Evolutionary conservation across 495 filamentous ascomycete genomes (phyloP).

Genomic region (Penicillium paradoxum): DNA sequence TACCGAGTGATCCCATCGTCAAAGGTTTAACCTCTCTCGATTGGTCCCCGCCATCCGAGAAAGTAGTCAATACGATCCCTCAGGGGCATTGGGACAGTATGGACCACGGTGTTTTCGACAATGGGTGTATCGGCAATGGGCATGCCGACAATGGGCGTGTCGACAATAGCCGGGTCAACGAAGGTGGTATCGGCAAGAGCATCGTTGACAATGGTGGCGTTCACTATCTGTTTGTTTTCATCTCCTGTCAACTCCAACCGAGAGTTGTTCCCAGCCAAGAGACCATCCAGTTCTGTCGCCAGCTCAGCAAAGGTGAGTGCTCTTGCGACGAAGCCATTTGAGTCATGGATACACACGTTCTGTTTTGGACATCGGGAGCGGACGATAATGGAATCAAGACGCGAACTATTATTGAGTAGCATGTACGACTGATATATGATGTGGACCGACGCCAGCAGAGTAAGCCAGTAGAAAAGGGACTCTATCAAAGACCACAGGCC

Average conservation of each 20-base stretch:
- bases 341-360: too few relatives aligned
- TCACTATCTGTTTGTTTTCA: background rate
- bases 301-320: background rate
- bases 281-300: background rate
- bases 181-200: background rate
- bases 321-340: background rate
- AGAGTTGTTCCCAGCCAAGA: background rate
- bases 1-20: background rate
- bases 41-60: conserved; percentile 36
- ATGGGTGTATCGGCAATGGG: too few relatives aligned
- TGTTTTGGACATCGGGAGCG: background rate
- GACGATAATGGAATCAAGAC: background rate
- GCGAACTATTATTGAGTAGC: background rate
- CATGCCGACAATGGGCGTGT: too few relatives aligned
- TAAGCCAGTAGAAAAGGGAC: background rate
- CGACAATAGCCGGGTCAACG: background rate
- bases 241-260: background rate
- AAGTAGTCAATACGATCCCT: conserved; percentile 35
- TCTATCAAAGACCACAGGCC: background rate
- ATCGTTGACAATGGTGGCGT: too few relatives aligned
- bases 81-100: background rate
- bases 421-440: background rate
- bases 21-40: background rate
- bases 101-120: background rate
- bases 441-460: background rate